Base-by-base conservation (phyloP, 1,139 yeast genomes). In the Barnettozyma hawaiiensis region DNA sequence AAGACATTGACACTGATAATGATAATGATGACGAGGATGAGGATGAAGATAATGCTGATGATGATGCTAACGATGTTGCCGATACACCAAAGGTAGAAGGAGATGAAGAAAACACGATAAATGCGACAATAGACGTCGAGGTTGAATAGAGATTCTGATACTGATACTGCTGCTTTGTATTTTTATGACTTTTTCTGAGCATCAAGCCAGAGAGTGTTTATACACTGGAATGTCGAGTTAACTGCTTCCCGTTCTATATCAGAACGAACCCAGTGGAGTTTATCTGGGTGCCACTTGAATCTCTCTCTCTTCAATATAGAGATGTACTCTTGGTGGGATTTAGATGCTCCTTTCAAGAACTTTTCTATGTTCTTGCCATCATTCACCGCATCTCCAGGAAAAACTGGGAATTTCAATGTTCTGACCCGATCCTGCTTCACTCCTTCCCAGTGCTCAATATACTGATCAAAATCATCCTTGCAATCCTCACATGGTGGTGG, bases 201-300 rank as follows among this genome's bases (percentile, higher is more conserved):
- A 14, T 40, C 19, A 23, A 68, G 67, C 57, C 67, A 67, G 4
- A 66, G 36, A n/a, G 55, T 57, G 45, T 70, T 69, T 7, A 70
- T 57, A 4, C 61, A 47, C 48, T 70, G 75, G 44, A 69, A 70
- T 2, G 63, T 55, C n/a, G 43, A 48, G 0, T 73, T 70, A 8
- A 68, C 59, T 31, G 55, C 49, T 1, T 29, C 42, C 5, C 38
- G 26, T 12, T 40, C 15, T 18, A 39, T 34, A 21, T 33, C 26
- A 16, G 39, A 29, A 2, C 34, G 26, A 2, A 54, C 31, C 9
- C 46, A 41, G 36, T 52, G 37, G 67, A 69, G 62, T 52, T 70
- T 73, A 55, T 81, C 89, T 2, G 89, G 89, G 56, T 81, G 89
- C 87, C 87, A 81, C 47, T 75, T 62, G 4, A 79, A 58, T 46